Evolutionary conservation across 495 filamentous ascomycete species (phyloP), one percentile per base, ranked within the genome.

Genomic region (Oidiodendron maius): DNA sequence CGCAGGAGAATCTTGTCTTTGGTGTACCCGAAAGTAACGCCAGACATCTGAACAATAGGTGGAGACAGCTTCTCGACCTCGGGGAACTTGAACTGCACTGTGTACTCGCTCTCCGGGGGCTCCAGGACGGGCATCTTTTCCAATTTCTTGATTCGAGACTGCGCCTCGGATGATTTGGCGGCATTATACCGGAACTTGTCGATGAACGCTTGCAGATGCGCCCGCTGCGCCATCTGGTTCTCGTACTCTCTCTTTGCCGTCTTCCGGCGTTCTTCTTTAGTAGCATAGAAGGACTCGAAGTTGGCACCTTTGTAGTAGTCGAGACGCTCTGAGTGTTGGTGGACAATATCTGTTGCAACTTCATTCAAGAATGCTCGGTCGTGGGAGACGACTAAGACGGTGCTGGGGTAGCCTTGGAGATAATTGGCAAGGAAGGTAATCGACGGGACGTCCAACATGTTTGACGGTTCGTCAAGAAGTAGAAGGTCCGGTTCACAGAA

Each of bases 381-480:
- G 82, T 99, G 93, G 68, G 89, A 95, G 50, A 99, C 93, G 44
- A 99, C 94, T 8, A 99, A 78, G 17, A 99, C 78, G 6, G 93
- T 97, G 62, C 89, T 95, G 3, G 91, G 90, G 62, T 99, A 99
- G 38, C 74, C 72, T 61, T 95, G 89, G 4, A 99, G 86, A 58
- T 99, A 99, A 60, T 88, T 95, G 12, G 93, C 87, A 61, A 99
- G 76, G 81, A 97, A 99, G 43, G 93, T 95, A 57, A 97, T 97
- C n/a, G 94, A 97, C 5, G 93, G 94, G 52, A 97, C 93, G 67
- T 99, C 93, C 89, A 99, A 91, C 93, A 99, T 99, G 82, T 99
- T 99, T 41, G 94, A 97, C 62, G 93, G 93, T 80, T 98, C 91
- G 70, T 98, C 93, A 61, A 98, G 89, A 58, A 99, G 77, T 52